Conservation (phyloP, 768 basidiomycete species). For the Austroboletus festivus region DNA sequence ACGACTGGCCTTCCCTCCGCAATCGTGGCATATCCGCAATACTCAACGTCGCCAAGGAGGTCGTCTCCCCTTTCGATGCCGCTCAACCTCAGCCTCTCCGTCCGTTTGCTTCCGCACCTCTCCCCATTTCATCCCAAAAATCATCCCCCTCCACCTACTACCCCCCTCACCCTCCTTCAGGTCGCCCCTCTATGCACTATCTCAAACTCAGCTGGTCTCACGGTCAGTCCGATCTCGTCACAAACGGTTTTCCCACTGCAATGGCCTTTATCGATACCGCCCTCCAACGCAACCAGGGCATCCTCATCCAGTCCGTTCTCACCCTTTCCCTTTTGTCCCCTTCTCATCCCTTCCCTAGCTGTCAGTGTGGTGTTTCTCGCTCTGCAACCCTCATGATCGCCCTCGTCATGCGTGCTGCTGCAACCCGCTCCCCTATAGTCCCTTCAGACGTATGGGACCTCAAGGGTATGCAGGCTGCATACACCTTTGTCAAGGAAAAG, state of each 20-base stretch:
- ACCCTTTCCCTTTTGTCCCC: conserved; percentile 7
- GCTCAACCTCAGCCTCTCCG: conserved; percentile 48
- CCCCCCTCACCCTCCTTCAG: conserved; percentile 62
- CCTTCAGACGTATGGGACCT: conserved; percentile 75
- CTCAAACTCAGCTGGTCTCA: conserved; percentile 92
- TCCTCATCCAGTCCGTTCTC: conserved; percentile 76
- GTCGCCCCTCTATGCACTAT: conserved; percentile 80
- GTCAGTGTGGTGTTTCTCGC: conserved; percentile 91
- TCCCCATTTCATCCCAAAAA: conserved; percentile 42
- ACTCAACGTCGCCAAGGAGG: conserved; percentile 93
- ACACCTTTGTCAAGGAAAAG: conserved; percentile 86
- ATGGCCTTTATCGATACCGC: conserved; percentile 82
- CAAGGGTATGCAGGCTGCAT: conserved; percentile 87
- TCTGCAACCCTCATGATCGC: conserved; percentile 90
- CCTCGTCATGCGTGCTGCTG: conserved; percentile 90
- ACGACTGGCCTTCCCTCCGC: conserved; percentile 70
- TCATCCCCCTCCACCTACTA: conserved; percentile 53
- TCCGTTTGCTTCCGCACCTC: conserved; percentile 65
- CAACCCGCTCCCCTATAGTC: conserved; percentile 58
- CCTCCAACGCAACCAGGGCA: conserved; percentile 69
- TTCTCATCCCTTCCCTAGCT: conserved; percentile 45
- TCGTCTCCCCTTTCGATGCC: conserved; percentile 65
- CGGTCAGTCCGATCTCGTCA: conserved; percentile 86
- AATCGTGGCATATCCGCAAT: conserved; percentile 75
- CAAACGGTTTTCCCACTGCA: conserved; percentile 71